phyloP scores from a whole-genome alignment of 352 stramenopile species.

The Pythium periplocum region DNA sequence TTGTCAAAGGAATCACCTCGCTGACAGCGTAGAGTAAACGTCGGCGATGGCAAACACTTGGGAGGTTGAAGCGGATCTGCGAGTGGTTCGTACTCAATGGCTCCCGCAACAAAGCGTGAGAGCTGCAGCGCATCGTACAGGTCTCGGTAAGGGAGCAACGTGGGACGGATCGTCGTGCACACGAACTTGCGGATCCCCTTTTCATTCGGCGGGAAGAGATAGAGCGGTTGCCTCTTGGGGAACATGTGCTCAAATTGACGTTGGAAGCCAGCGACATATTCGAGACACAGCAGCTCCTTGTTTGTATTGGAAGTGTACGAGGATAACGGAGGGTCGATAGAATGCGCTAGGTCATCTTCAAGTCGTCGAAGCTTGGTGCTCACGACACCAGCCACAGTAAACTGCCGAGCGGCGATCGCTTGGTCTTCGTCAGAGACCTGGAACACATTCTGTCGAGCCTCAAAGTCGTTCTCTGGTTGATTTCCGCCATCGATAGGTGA shows the following conservation, averaged over 20 bases:
- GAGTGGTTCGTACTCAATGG: constrained; percentile 93
- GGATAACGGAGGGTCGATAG: constrained; percentile 6
- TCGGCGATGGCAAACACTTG: constrained; percentile 72
- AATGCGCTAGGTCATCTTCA: constrained; percentile 40
- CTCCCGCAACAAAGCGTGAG: constrained; percentile 86
- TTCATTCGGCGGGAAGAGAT: constrained; percentile 90
- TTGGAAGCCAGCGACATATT: constrained; percentile 92
- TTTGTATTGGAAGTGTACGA: constrained; percentile 62
- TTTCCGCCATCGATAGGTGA: constrained; percentile 8
- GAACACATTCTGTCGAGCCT: constrained; percentile 46
- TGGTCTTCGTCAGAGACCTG: constrained; percentile 49
- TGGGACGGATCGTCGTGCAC: constrained; percentile 92
- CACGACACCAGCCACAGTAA: constrained; percentile 69
- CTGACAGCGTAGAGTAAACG: constrained; percentile 84
- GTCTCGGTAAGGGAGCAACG: constrained; percentile 87
- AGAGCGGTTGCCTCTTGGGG: constrained; percentile 62
- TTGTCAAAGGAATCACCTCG: constrained; percentile 93
- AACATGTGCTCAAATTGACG: constrained; percentile 89
- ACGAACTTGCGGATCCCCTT: constrained; percentile 92
- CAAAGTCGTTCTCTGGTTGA: constrained; percentile 26
- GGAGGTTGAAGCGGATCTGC: constrained; percentile 73
- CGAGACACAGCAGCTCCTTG: constrained; percentile 91
- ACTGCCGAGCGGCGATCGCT: constrained; percentile 52
- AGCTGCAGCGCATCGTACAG: constrained; percentile 89
- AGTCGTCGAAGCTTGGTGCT: constrained; percentile 79